Evolutionary conservation across 73 alveolate genomes (phyloP).

Genomic region (Effrenium voratum): DNA sequence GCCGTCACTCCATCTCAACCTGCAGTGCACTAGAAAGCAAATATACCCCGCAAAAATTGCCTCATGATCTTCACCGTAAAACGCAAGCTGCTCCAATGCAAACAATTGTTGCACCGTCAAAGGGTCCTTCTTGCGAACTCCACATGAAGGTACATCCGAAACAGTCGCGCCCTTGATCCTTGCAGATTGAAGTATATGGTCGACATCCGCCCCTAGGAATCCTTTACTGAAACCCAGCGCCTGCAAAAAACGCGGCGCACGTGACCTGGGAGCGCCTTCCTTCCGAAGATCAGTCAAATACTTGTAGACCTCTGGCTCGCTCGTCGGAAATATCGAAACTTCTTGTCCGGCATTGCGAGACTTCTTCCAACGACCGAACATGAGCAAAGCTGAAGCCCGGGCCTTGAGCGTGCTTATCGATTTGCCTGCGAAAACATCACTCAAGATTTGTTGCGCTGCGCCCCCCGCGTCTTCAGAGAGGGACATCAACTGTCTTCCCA

Average conservation of each 20-base stretch:
- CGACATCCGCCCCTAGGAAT: background rate
- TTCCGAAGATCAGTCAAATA: background rate
- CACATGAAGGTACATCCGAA: background rate
- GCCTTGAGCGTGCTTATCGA: too few relatives aligned
- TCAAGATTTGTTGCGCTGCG: too few relatives aligned
- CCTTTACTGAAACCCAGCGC: background rate
- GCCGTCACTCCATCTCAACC: background rate
- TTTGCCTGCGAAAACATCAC: too few relatives aligned
- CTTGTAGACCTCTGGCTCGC: background rate
- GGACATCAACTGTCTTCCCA: too few relatives aligned
- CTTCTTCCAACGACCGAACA: too few relatives aligned
- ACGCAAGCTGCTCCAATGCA: background rate
- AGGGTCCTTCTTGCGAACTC: background rate
- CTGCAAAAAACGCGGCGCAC: background rate
- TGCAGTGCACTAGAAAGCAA: background rate
- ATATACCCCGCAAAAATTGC: background rate
- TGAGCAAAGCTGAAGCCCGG: too few relatives aligned
- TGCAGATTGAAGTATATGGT: background rate
- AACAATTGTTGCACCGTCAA: background rate
- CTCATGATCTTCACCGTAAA: background rate
- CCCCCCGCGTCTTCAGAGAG: too few relatives aligned
- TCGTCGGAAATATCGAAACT: too few relatives aligned
- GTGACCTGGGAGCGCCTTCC: background rate
- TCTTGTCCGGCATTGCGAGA: too few relatives aligned
- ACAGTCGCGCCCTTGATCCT: background rate